Base-by-base conservation (phyloP, 805 yeast species). In the Pichia nakasei region DNA sequence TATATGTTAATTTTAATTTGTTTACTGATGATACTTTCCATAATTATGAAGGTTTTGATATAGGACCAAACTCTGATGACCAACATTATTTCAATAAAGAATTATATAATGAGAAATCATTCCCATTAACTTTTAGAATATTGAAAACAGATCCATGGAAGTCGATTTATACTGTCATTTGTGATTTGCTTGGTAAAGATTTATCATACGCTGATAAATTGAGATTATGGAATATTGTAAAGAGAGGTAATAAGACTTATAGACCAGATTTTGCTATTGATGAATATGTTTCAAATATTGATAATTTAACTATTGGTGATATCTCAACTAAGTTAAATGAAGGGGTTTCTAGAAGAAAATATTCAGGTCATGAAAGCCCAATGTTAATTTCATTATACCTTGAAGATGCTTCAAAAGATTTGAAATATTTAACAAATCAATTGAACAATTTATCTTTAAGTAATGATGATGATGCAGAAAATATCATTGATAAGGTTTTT, bases 31-130 rank as follows among this genome's bases (percentile, higher is more conserved):
- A 67, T 2, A 73, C 78, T 35, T 82, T 85, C 53, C 63, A 66
- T 44, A 65, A 74, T 43, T 81, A 75, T 55, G 70, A 76, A 54
- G 95, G 94, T 0, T 80, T 85, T 56, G 96, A 88, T 59, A 57
- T 83, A 15, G 85, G 81, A 12, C 80, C 86, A 4, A 85, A 85
- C 67, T 72, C 75, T 13, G 57, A 55, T 5, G 62, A 60, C 37
- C 56, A 52, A 11, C 66, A 67, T 37, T 67, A 68, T 37, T 80
- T 66, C 51, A 74, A 74, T 38, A 72, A 75, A 26, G 73, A 69
- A 1, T 58, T 76, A n/a, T 70, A 68, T 50, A 70, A 69, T 32
- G 65, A 67, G 1, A 66, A 66, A 5, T 67, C 76, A 1, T 67
- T 65, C 45, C 81, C 93, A 0, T 11, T 66, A 2, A 53, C 60